A percentile compares a stretch with the other conserved stretches of the same genome.
phyloP scores from a whole-genome alignment of 78 protist genomes.

The Anaeramoeba flamelloides region DNA sequence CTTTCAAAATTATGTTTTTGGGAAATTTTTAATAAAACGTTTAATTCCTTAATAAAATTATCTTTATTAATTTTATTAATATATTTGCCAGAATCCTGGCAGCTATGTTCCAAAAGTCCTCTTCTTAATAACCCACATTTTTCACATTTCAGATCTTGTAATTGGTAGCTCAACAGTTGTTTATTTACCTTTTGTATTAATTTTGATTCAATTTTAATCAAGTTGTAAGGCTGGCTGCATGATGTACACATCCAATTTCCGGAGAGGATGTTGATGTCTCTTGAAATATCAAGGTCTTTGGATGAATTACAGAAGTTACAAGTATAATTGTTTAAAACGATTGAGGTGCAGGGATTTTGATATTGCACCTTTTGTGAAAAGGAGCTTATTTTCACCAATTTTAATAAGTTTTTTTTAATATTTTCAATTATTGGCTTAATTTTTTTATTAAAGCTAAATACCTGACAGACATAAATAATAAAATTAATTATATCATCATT shows the following conservation, averaged over 20 bases:
- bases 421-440: background rate
- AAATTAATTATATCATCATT: background rate
- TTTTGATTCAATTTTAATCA: background rate
- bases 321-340: background rate
- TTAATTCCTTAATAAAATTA: no score
- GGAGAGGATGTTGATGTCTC: background rate
- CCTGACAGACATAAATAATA: background rate
- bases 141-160: background rate
- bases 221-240: background rate
- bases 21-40: no score
- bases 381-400: background rate
- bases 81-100: no score
- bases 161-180: background rate
- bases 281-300: background rate
- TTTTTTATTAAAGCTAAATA: background rate
- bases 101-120: no score
- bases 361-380: background rate
- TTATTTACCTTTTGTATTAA: background rate
- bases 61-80: no score
- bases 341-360: background rate
- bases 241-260: background rate
- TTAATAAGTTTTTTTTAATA: background rate
- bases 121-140: no score
- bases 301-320: background rate
- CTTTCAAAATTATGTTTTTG: no score